phyloP scores from a whole-genome alignment of 768 basidiomycete genomes.

The Daedaleopsis sinensis region DNA sequence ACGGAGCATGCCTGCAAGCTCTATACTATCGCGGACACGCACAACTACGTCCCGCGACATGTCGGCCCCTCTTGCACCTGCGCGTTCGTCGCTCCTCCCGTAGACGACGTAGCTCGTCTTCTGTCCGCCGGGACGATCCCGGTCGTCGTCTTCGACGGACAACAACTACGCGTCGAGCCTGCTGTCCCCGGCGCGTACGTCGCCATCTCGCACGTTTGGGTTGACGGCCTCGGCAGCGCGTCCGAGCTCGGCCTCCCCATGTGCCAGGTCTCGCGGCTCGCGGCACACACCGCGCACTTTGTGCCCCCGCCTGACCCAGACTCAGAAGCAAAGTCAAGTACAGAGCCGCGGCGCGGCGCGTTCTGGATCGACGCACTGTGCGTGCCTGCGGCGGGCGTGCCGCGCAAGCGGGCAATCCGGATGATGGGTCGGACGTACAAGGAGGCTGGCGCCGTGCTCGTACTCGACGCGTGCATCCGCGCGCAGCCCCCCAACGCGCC shows the following conservation, averaged over 20 bases:
- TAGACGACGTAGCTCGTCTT: too few relatives aligned
- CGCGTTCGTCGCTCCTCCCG: too few relatives aligned
- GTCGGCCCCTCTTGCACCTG: not conserved
- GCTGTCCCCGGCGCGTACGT: not conserved
- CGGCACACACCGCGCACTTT: not conserved
- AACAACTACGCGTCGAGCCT: not conserved
- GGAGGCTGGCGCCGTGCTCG: conserved; percentile 7
- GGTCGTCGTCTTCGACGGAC: not conserved
- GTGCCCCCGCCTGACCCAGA: too few relatives aligned
- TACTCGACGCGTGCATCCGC: conserved; percentile 10
- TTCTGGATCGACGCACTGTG: conserved; percentile 13
- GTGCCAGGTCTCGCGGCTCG: conserved; percentile 4
- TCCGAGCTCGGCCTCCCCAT: conserved; percentile 5
- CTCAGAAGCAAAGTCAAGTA: too few relatives aligned
- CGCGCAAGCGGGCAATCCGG: conserved; percentile 8
- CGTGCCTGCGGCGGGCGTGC: not conserved
- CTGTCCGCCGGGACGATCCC: not conserved
- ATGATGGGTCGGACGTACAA: conserved; percentile 16
- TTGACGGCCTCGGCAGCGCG: conserved; percentile 7
- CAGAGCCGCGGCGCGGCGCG: not conserved
- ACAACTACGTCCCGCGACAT: not conserved
- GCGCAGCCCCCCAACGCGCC: conserved; percentile 15
- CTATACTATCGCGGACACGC: not conserved
- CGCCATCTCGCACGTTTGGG: conserved; percentile 13
- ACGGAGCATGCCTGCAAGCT: not conserved